Base-by-base conservation (phyloP, 2,329 filamentous ascomycete species). In the Talaromyces sp. region DNA sequence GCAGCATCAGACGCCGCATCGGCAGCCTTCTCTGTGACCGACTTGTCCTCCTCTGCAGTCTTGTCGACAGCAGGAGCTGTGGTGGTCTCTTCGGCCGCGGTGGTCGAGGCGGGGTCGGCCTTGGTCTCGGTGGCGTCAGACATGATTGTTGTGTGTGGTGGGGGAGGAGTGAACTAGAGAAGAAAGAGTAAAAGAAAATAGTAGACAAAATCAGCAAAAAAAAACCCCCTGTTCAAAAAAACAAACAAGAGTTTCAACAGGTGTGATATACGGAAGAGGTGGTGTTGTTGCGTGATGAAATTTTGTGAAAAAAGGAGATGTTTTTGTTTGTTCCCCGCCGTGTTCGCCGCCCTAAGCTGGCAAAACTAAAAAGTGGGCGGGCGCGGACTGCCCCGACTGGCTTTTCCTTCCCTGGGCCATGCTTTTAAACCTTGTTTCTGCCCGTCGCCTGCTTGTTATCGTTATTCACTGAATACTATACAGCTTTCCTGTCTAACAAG, bases 71-170 rank as follows among this genome's bases (percentile, higher is more conserved):
- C 74, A 74, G 62, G 59, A 67, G 69, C 65, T 43, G 53, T 38
- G 51, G 71, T 70, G 54, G 68, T 67, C 65, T 74, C 68, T 64
- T 75, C 67, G 61, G 71, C 69, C 69, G 72, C 66, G 70, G 72
- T 68, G 66, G 65, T 67, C 66, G 72, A 73, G 70, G 75, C 69
- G 73, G 75, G 74, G 73, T 78, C 74, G 62, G 72, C 68, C 70
- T 78, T 78, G 58, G 72, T 71, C 62, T 77, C 75, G 65, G 75
- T 66, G 63, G 70, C 68, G 72, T 75, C 75, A 73, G 75, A 76
- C 75, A 78, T 78, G 65, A 62, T 72, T 69, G 46, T 29, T 53
- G 19, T 17, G 26, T 41, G 31, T 27, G 17, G 21, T 56, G 31
- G 48, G 38, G 55, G 52, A n/a, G n/a, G n/a, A n/a, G 19, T 56